A percentile compares a stretch with the other conserved stretches of the same genome.
Conservation (phyloP, 2,329 filamentous ascomycete species). For the Trichoderma citrinoviride region DNA sequence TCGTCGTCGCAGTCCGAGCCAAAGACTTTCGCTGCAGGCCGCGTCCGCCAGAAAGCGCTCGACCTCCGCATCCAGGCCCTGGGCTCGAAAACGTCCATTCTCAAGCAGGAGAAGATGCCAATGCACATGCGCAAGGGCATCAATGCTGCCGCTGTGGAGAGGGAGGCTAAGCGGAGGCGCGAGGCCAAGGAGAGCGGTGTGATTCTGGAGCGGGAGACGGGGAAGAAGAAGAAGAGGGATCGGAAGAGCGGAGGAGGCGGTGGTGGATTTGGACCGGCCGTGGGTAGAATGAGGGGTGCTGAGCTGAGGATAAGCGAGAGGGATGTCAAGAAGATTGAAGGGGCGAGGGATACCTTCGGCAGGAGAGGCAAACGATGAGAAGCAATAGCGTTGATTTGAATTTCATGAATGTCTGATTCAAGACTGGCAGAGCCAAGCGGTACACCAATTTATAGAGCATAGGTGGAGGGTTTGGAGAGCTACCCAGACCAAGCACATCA, state of each 20-base stretch:
- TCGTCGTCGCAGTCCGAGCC: slow-evolving; percentile 35
- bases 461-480: neutral
- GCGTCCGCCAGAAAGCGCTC: slow-evolving; percentile 74
- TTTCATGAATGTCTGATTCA: neutral
- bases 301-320: slow-evolving; percentile 74
- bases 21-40: slow-evolving; percentile 56
- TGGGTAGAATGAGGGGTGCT: slow-evolving; percentile 78
- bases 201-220: slow-evolving; percentile 66
- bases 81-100: slow-evolving; percentile 72
- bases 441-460: neutral
- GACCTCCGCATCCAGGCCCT: slow-evolving; percentile 81
- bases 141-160: slow-evolving; percentile 57
- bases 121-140: slow-evolving; percentile 87
- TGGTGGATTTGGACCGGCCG: slow-evolving; percentile 69
- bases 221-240: slow-evolving; percentile 42
- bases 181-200: slow-evolving; percentile 91
- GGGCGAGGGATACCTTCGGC: slow-evolving; percentile 45
- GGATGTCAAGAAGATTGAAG: slow-evolving; percentile 72
- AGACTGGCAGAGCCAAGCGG: neutral
- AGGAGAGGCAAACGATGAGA: slow-evolving; percentile 34
- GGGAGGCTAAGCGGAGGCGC: slow-evolving; percentile 67
- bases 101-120: slow-evolving; percentile 82
- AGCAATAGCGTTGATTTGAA: neutral
- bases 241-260: slow-evolving; percentile 46
- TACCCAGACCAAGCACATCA: neutral